Evolutionary conservation across 129 eudicot species (phyloP).

Genomic region (Centaurea solstitialis): DNA sequence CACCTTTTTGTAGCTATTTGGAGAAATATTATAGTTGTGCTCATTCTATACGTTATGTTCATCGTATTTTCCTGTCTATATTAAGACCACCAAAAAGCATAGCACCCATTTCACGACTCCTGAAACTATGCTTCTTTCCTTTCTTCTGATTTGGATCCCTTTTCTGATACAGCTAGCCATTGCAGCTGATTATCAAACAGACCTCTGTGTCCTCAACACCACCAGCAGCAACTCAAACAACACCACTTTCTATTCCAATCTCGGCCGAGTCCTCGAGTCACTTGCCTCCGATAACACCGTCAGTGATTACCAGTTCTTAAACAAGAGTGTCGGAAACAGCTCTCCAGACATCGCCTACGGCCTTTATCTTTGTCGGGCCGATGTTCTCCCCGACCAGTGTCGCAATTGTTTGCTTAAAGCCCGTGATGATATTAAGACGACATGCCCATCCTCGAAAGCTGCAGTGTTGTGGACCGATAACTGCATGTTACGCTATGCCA

Average conservation of each 20-base stretch:
- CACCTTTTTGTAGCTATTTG: no score
- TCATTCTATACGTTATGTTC: not conserved
- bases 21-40: no score
- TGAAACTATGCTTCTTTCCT: constrained; percentile 8
- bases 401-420: constrained; percentile 15
- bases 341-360: constrained; percentile 12
- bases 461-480: constrained; percentile 16
- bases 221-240: not conserved
- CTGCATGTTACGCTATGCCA: constrained; percentile 29
- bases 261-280: constrained; percentile 3
- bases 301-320: not conserved
- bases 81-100: not conserved
- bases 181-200: constrained; percentile 17
- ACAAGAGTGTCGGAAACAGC: not conserved
- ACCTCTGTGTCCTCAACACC: constrained; percentile 6
- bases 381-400: constrained; percentile 16
- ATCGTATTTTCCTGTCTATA: not conserved
- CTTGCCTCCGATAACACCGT: constrained; percentile 9
- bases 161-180: not conserved
- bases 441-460: constrained; percentile 5
- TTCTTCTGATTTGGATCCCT: constrained; percentile 13
- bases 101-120: not conserved
- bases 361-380: constrained; percentile 30
- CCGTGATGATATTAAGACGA: not conserved
- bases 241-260: constrained; percentile 13